phyloP scores from a whole-genome alignment of 768 basidiomycete species.

The Termitomyces sp. region DNA sequence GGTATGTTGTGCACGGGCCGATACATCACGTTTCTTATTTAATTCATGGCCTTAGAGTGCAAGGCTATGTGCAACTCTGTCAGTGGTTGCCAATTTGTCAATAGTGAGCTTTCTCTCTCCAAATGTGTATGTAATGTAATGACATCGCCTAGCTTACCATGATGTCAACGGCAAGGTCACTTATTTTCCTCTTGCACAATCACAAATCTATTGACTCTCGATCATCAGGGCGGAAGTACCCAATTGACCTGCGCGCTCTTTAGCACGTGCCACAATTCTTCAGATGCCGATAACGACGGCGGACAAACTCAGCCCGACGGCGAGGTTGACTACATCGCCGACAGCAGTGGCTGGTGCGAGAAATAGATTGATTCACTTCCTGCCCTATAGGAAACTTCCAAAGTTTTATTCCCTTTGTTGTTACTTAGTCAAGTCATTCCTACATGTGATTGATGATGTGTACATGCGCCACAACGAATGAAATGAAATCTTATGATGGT shows the following conservation, averaged over 20 bases:
- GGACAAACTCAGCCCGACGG: constrained; percentile 39
- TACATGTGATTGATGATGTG: neutral
- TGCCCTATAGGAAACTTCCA: neutral
- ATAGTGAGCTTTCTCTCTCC: constrained; percentile 25
- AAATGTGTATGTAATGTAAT: neutral
- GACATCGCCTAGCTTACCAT: constrained; percentile 29
- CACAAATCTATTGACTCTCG: neutral
- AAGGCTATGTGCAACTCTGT: constrained; percentile 39
- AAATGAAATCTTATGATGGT: too few relatives aligned
- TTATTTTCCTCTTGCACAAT: neutral
- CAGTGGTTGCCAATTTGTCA: constrained; percentile 33
- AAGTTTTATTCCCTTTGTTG: too few relatives aligned
- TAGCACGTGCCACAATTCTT: constrained; percentile 27
- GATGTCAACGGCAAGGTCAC: constrained; percentile 40
- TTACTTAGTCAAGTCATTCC: neutral
- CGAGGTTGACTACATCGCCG: constrained; percentile 31
- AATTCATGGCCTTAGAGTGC: constrained; percentile 25
- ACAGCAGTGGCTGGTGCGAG: constrained; percentile 40
- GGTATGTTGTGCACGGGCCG: constrained; percentile 19
- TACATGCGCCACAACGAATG: too few relatives aligned
- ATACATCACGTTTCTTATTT: neutral
- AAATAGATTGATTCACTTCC: neutral
- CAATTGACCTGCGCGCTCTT: constrained; percentile 39
- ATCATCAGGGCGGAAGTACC: constrained; percentile 31
- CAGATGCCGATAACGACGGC: constrained; percentile 33